A percentile compares a stretch with the other conserved stretches of the same genome.
Conservation (phyloP, 106 monocot species). For the Allium sativum region DNA sequence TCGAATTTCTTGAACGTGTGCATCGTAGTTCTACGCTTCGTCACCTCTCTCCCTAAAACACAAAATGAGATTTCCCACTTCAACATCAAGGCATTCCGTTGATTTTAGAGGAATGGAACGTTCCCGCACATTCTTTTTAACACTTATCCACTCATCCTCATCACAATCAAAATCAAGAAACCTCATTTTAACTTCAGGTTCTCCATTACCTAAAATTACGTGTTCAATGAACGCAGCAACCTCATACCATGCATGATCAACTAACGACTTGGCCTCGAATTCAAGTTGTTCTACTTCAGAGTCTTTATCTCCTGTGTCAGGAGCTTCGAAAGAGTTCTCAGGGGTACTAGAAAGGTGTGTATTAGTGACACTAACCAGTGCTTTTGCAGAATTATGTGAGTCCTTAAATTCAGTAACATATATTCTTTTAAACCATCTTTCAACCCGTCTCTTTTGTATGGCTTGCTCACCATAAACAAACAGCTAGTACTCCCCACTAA, state of each 20-base stretch:
- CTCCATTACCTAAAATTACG: constrained; percentile 27
- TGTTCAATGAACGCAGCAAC: constrained; percentile 35
- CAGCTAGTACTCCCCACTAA: no score
- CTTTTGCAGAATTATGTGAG: constrained; percentile 6
- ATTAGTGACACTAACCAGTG: neutral
- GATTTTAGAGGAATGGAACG: constrained; percentile 66
- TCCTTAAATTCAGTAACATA: neutral
- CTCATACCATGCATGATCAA: constrained; percentile 43
- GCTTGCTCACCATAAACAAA: no score
- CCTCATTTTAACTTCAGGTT: constrained; percentile 59
- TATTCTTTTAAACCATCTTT: constrained; percentile 18
- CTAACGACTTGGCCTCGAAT: constrained; percentile 24
- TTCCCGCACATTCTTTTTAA: constrained; percentile 39
- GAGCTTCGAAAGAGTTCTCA: constrained; percentile 13
- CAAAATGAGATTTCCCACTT: constrained; percentile 58
- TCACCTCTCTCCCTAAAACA: constrained; percentile 48
- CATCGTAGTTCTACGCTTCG: constrained; percentile 32
- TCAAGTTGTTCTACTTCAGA: constrained; percentile 17
- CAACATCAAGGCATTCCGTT: constrained; percentile 49
- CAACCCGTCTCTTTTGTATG: no score
- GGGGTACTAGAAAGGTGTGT: constrained; percentile 10
- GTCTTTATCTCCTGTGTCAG: constrained; percentile 3
- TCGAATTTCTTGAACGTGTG: constrained; percentile 28
- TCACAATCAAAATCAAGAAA: constrained; percentile 55
- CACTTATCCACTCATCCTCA: constrained; percentile 77